Base-by-base conservation (phyloP, 352 stramenopile genomes). In the Phytophthora uliginosa region DNA sequence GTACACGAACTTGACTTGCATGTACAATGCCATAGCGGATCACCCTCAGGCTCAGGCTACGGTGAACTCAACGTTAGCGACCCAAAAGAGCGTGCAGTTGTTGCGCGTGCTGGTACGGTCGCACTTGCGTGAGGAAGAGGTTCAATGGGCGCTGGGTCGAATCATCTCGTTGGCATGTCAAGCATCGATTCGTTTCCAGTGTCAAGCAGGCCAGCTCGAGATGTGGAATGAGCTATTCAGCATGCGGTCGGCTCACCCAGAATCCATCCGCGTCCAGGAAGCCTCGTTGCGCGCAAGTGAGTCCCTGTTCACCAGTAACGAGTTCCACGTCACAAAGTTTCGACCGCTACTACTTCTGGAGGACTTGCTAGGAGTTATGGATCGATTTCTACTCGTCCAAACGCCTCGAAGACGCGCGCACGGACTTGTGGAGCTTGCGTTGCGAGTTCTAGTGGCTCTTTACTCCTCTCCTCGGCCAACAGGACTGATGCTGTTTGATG, bases 171-270 rank as follows among this genome's bases (percentile, higher is more conserved):
- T 70, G 10, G 66, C 71, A 0, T 77, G 67, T 61, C 57, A 42
- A 8, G 42, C 34, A 7, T 85, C 71, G 2, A 54, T 59, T 4
- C 83, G 77, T 3, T 89, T 91, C 59, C 75, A 91, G 38, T 74
- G 74, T 24, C 70, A 86, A 54, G 77, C 65, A 0, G 77, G 79
- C 9, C 52, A 71, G 7, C 13, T 84, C 6, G 50, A 60, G 36
- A 51, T 88, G 26, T 88, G 79, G 77, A 64, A 40, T 7, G 61
- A 76, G 12, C 17, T 91, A n/a, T 74, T 66, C 8, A 17, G 61
- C 5, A 65, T 82, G 51, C 77, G 81, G 1, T 74, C 66, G 1
- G 55, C 60, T 0, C 71, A 84, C 13, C 66, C 77, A 9, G n/a
- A 54, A 28, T 88, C 83, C 0, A 50, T 74, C 51, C 72, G 83